Percentiles rank a stretch among this genome's conserved stretches.
These are phyloP conservation scores for Tetrapisispora namnaoensis DNA, from an alignment of 805 yeast species.

Conservation along the genomic window DNA sequence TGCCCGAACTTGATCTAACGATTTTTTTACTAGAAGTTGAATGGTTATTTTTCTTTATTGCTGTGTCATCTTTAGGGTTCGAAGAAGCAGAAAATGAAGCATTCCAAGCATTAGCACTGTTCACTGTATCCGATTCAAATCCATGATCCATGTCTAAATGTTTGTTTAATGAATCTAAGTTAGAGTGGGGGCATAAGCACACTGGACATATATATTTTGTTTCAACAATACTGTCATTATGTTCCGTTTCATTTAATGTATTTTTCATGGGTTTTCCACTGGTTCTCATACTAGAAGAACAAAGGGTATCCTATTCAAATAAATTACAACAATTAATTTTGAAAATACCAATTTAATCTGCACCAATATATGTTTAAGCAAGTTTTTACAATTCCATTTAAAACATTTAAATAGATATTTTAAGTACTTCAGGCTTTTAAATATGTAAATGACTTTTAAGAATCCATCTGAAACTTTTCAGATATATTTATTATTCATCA, in stretches of 20 bases:
- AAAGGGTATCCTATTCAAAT: neutral
- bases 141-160: conserved; percentile 67
- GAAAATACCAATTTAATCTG: too few relatives aligned
- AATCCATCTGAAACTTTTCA: too few relatives aligned
- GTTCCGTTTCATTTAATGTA: neutral
- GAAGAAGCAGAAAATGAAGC: neutral
- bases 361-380: neutral
- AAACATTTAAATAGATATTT: too few relatives aligned
- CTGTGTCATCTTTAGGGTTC: neutral
- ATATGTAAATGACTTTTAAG: too few relatives aligned
- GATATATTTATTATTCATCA: too few relatives aligned
- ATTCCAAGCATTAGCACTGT: neutral
- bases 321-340: too few relatives aligned
- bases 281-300: neutral
- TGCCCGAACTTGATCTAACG: neutral
- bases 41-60: neutral
- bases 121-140: conserved; percentile 15
- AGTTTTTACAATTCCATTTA: too few relatives aligned
- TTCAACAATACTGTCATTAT: neutral
- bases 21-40: neutral
- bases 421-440: too few relatives aligned
- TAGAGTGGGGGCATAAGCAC: conserved; percentile 50
- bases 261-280: neutral
- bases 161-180: conserved; percentile 45
- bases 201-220: conserved; percentile 47